phyloP scores from a whole-genome alignment of 345 rosid species.

The Salix brachista region DNA sequence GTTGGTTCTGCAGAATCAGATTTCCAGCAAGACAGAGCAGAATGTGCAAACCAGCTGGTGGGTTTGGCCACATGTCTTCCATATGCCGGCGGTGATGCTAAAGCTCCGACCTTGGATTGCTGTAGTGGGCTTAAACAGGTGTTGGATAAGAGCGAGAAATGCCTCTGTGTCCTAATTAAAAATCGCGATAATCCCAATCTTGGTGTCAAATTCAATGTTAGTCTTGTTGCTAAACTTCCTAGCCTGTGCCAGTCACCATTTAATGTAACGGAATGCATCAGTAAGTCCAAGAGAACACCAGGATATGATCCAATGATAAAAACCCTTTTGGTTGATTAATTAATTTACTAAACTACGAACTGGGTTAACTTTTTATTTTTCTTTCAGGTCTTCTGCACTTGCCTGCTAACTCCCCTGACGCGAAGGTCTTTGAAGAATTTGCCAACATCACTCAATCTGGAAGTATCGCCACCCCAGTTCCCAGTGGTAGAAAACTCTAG shows the following conservation, averaged over 20 bases:
- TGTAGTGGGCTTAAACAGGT: slow-evolving; percentile 64
- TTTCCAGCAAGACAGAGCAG: slow-evolving; percentile 53
- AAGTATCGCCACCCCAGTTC: slow-evolving; percentile 15
- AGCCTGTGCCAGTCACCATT: slow-evolving; percentile 39
- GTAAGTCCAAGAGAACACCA: slow-evolving; percentile 27
- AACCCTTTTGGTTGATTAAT: neutral
- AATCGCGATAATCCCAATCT: slow-evolving; percentile 71
- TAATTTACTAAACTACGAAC: neutral
- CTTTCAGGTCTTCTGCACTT: slow-evolving; percentile 55
- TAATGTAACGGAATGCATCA: slow-evolving; percentile 54
- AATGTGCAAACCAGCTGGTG: slow-evolving; percentile 51
- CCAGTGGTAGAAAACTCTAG: slow-evolving; percentile 27
- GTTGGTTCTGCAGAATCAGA: slow-evolving; percentile 39
- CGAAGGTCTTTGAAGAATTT: slow-evolving; percentile 55
- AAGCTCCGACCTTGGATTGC: slow-evolving; percentile 63
- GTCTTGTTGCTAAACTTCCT: slow-evolving; percentile 66
- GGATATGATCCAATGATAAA: too few relatives aligned
- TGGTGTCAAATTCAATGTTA: slow-evolving; percentile 57
- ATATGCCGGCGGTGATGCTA: slow-evolving; percentile 59
- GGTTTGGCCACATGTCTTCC: slow-evolving; percentile 63
- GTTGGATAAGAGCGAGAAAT: slow-evolving; percentile 55
- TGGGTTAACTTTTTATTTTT: neutral
- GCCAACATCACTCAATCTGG: slow-evolving; percentile 37
- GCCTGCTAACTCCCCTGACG: slow-evolving; percentile 57
- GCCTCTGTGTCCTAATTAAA: slow-evolving; percentile 63